Conservation (phyloP, 2,329 filamentous ascomycete genomes). For the Pyrenochaeta sp. region DNA sequence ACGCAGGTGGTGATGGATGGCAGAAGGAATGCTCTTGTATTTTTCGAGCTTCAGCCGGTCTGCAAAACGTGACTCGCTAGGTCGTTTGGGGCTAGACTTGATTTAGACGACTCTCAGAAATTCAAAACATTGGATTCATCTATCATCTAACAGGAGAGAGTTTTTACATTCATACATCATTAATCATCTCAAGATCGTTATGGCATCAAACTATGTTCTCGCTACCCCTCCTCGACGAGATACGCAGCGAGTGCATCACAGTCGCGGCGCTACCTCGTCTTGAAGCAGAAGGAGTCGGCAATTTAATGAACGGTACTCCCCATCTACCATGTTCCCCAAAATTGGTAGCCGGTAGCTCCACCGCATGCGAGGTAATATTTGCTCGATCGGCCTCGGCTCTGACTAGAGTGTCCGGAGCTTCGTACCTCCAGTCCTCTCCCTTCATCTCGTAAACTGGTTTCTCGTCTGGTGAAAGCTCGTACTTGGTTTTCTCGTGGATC, state of each 20-base stretch:
- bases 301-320: constrained; percentile 10
- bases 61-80: too few species aligned
- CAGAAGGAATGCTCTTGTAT: background rate
- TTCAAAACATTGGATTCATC: too few species aligned
- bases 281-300: background rate
- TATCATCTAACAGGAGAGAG: background rate
- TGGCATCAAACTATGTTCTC: background rate
- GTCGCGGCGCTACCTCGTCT: background rate
- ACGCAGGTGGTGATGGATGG: background rate
- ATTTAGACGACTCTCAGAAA: too few species aligned
- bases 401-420: constrained; percentile 12
- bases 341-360: constrained; percentile 20
- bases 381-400: constrained; percentile 16
- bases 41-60: too few species aligned
- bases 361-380: constrained; percentile 8
- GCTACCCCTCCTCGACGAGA: background rate
- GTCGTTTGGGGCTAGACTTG: too few species aligned
- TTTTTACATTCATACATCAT: background rate
- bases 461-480: constrained; percentile 17
- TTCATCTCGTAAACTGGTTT: constrained; percentile 18
- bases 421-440: constrained; percentile 12
- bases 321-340: constrained; percentile 10
- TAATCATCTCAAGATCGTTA: background rate
- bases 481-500: constrained; percentile 10
- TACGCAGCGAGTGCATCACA: background rate